phyloP scores from a whole-genome alignment of 495 filamentous ascomycete genomes.

The Pseudevernia furfuracea region DNA sequence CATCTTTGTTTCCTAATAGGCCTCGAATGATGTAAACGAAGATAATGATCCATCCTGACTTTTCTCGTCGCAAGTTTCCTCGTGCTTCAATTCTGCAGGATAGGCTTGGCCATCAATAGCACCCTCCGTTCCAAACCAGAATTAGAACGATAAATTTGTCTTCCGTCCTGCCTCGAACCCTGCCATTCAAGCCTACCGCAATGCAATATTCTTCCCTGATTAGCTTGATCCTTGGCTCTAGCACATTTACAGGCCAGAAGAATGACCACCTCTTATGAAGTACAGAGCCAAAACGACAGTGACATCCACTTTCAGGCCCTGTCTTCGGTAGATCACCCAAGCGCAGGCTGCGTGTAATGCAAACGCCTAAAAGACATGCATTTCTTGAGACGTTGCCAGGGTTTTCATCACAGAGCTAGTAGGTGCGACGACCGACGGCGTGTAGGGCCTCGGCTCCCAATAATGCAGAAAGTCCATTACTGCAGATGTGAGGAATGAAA shows the following conservation, averaged over 20 bases:
- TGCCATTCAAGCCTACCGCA: not conserved
- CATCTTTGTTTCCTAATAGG: not conserved
- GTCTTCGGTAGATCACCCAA: not conserved
- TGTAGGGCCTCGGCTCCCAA: not conserved
- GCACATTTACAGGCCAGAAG: not conserved
- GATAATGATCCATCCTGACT: not conserved
- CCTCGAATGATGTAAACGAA: not conserved
- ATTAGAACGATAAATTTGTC: not conserved
- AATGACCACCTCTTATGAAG: not conserved
- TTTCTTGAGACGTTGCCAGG: not conserved
- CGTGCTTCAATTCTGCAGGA: not conserved
- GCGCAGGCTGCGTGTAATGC: not conserved
- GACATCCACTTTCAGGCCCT: not conserved
- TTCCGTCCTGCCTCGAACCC: not conserved
- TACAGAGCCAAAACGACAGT: not conserved
- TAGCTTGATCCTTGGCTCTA: not conserved
- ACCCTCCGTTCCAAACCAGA: not conserved
- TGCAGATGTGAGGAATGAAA: not conserved
- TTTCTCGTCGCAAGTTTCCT: not conserved
- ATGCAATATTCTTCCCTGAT: not conserved
- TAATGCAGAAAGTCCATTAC: not conserved
- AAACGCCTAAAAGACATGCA: not conserved
- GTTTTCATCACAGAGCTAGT: not conserved
- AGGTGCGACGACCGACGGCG: not conserved
- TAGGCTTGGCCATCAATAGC: not conserved